These are phyloP conservation scores for Glaciozyma antarctica DNA, from an alignment of 768 basidiomycete species.

Conservation along the genomic window DNA sequence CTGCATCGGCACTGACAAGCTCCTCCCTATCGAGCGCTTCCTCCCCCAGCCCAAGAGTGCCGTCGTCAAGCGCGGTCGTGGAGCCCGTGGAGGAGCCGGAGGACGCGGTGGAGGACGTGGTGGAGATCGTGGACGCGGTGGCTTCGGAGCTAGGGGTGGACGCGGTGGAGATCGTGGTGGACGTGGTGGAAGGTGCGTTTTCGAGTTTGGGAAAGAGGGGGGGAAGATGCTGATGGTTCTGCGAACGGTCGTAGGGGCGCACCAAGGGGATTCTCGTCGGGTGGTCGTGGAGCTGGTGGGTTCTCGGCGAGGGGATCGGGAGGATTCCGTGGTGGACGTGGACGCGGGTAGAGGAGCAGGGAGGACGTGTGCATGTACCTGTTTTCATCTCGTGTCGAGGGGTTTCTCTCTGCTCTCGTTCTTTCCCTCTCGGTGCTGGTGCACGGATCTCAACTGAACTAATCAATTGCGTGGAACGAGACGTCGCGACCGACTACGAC, in stretches of 20 bases:
- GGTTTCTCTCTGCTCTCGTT: too few species aligned
- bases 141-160: constrained; percentile 28
- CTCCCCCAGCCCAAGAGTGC: constrained; percentile 80
- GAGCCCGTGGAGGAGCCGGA: constrained; percentile 42
- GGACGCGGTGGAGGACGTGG: constrained; percentile 43
- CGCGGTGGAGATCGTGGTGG: constrained; percentile 37
- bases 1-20: constrained; percentile 93
- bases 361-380: too few species aligned
- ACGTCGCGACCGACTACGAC: not conserved
- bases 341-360: not conserved
- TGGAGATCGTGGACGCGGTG: constrained; percentile 10
- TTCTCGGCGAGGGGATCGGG: constrained; percentile 6
- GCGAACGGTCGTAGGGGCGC: not conserved
- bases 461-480: too few species aligned
- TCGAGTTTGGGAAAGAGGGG: not conserved
- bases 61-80: constrained; percentile 29
- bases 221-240: not conserved
- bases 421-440: too few species aligned
- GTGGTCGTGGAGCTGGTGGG: constrained; percentile 3
- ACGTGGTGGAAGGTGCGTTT: not conserved
- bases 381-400: too few species aligned
- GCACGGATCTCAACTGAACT: too few species aligned
- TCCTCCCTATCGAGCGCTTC: constrained; percentile 91
- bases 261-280: constrained; percentile 1
- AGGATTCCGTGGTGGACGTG: constrained; percentile 6